A percentile compares a stretch with the other conserved stretches of the same genome.
phyloP scores from a whole-genome alignment of 305 asterid species.

The Lippia alba region DNA sequence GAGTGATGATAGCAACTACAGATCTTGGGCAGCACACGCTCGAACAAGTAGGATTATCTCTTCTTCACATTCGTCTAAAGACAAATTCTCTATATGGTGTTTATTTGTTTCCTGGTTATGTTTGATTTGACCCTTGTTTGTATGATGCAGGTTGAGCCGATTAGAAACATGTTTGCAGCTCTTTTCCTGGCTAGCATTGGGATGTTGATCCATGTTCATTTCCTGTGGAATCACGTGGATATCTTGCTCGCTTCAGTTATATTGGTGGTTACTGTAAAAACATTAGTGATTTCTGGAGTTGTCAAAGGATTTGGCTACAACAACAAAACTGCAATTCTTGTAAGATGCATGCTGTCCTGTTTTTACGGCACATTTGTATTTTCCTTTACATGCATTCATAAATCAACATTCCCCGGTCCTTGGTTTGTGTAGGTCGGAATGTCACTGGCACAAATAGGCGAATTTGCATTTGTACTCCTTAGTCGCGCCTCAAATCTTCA shows the following conservation, averaged over 20 bases:
- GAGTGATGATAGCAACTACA: constrained; percentile 98
- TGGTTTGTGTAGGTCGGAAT: constrained; percentile 79
- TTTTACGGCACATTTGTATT: constrained; percentile 12
- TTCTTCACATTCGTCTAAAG: constrained; percentile 18
- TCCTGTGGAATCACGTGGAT: constrained; percentile 98
- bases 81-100: not conserved
- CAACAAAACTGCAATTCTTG: constrained; percentile 93
- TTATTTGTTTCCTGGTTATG: constrained; percentile 17
- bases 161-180: constrained; percentile 99
- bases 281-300: constrained; percentile 83
- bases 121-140: constrained; percentile 39
- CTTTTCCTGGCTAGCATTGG: constrained; percentile 99
- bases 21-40: constrained; percentile 98
- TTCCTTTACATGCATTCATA: constrained; percentile 29
- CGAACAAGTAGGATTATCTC: constrained; percentile 71
- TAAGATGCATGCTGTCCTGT: constrained; percentile 50
- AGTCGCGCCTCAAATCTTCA: constrained; percentile 99
- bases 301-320: constrained; percentile 98
- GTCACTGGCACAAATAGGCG: constrained; percentile 99
- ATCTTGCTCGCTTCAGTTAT: constrained; percentile 95
- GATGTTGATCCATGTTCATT: constrained; percentile 98
- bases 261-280: constrained; percentile 84
- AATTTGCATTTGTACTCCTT: constrained; percentile 95
- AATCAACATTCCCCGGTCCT: constrained; percentile 31
- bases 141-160: constrained; percentile 88